A percentile compares a stretch with the other conserved stretches of the same genome.
Evolutionary conservation across 805 yeast genomes (phyloP).

Genomic region (Candida vartiovaarae): DNA sequence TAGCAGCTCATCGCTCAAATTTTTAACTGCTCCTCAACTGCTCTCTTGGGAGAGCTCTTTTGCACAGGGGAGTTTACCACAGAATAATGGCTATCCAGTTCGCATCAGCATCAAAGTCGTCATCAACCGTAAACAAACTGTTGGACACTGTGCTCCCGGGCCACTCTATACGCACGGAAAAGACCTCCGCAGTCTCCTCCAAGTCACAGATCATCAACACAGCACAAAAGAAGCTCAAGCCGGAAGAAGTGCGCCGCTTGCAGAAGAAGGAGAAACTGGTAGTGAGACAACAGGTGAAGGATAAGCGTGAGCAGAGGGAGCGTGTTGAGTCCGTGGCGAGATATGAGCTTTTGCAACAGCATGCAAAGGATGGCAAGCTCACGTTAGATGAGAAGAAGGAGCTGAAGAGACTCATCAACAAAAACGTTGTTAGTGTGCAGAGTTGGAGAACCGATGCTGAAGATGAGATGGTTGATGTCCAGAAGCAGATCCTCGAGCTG

Average conservation of each 20-base stretch:
- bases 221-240: conserved; percentile 28
- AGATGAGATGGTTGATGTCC: conserved; percentile 37
- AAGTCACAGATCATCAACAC: conserved; percentile 34
- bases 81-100: conserved; percentile 4
- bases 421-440: conserved; percentile 31
- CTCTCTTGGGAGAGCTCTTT: neutral
- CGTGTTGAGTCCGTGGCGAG: conserved; percentile 27
- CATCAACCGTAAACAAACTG: conserved; percentile 34
- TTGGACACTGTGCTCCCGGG: conserved; percentile 32
- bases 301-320: conserved; percentile 16
- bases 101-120: conserved; percentile 1
- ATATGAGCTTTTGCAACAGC: conserved; percentile 27
- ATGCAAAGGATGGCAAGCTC: conserved; percentile 24
- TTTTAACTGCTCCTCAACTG: no score
- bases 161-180: conserved; percentile 11
- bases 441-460: conserved; percentile 36
- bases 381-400: conserved; percentile 28
- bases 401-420: conserved; percentile 28
- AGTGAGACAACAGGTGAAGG: conserved; percentile 22
- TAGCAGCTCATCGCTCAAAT: no score
- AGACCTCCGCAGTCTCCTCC: conserved; percentile 18
- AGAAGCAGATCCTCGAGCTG: conserved; percentile 36
- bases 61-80: neutral
- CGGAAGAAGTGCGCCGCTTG: conserved; percentile 27
- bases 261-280: conserved; percentile 28